Evolutionary conservation across 306 rosid species (phyloP), one percentile per base, ranked within the genome.

Genomic region (Hylodesmum podocarpum): DNA sequence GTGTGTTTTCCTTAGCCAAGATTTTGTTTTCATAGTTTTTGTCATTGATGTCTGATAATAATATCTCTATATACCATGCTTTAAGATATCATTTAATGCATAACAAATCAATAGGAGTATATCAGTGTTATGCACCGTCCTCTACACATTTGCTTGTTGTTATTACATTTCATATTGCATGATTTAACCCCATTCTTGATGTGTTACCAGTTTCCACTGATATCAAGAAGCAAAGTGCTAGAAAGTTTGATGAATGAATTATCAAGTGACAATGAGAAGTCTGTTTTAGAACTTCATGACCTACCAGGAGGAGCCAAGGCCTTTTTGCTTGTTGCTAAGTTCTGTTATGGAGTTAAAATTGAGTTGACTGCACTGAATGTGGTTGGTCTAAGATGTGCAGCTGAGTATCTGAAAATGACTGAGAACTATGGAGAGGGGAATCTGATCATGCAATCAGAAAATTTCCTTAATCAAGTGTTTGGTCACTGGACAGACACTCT

Each of bases 331-430:
- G 77, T 87, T 1, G 89, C 94, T 37, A 94, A 88, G 80, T 91
- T 94, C 76, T 94, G 98, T 63, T 94, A 94, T 59, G 98, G 91
- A 72, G 94, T 91, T 25, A 91, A 89, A 82, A 83, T 91, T 78
- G 94, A 94, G 80, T 78, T 94, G 78, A 90, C 81, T 58, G 87
- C 97, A 11, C 65, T 66, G 18, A 94, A 94, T 79, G 86, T 90
- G 34, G 96, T 87, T 59, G 53, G 76, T 41, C 87, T 90, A 11
- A 83, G 97, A 73, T 87, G 98, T 46, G 94, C 93, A 27, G 88
- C 98, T 0, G 98, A 94, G 82, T 85, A 85, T 72, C 90, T 94
- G 25, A 80, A 49, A 53, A 94, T 94, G 98, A 86, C 71, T 11
- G 98, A 94, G 82, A 91, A 90, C 12, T 88, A 83, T 39, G 93